Base-by-base conservation (phyloP, 352 stramenopile genomes). In the Globisporangium megalacanthum region DNA sequence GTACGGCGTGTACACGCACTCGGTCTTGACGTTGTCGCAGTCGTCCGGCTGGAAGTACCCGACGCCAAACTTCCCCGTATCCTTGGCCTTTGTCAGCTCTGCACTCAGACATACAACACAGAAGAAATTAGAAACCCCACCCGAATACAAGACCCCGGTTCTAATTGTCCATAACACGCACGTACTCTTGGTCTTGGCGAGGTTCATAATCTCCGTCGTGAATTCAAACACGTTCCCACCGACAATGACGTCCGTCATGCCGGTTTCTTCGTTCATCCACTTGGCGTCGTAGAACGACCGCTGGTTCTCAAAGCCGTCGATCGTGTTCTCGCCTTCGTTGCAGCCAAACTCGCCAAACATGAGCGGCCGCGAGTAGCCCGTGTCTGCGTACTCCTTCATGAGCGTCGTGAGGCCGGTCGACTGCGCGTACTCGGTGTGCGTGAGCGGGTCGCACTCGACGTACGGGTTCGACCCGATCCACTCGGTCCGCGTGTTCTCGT, bases 181-280 rank as follows among this genome's bases (percentile, higher is more conserved):
- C 20, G 17, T 17, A 58, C 57, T 64, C 45, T 67, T 59, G 33
- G 19, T 22, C 19, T 17, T 49, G n/a, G 31, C 22, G 53, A 53
- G 36, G 58, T 92, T 90, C 31, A 68, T 70, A 41, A 89, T 74
- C 57, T 92, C 83, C 1, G 80, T 88, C 4, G 73, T 79, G 42
- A 89, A 92, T 69, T 92, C 83, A 33, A 90, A 92, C 0, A 88
- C 83, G 49, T 88, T 89, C 55, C 83, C 83, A 19, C 83, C 83
- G 20, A 89, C 75, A 49, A 90, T 83, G 33, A 86, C 68, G 17
- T 70, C 70, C 9, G 73, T 87, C 83, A 92, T 90, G 29, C 83
- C 78, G 6, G 64, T 19, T 50, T 90, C 82, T 33, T 86, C 76
- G 62, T 92, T 92, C 79, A 92, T 92, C 83, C 83, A 92, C 60